These are phyloP conservation scores for Zymoseptoria passerinii DNA, from an alignment of 2,329 filamentous ascomycete genomes.

Conservation along the genomic window DNA sequence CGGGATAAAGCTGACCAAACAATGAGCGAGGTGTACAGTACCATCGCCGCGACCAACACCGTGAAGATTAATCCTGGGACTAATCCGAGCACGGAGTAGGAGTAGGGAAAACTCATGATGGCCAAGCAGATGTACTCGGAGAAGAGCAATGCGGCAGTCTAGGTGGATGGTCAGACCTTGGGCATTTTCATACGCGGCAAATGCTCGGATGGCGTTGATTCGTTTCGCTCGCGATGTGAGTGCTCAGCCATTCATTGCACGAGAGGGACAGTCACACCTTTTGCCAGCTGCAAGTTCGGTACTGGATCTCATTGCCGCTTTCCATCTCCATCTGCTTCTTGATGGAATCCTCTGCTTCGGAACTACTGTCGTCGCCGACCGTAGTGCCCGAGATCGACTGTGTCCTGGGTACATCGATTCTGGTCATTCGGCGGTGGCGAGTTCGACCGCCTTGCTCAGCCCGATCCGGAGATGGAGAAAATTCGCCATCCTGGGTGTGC, in stretches of 20 bases:
- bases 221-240: too few species aligned
- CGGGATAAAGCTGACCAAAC: conserved; percentile 43
- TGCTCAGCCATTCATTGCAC: neutral
- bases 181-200: neutral
- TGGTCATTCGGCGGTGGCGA: conserved; percentile 31
- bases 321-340: conserved; percentile 69
- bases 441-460: conserved; percentile 26
- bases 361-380: conserved; percentile 8
- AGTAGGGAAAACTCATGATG: conserved; percentile 95
- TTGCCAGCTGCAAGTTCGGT: conserved; percentile 87
- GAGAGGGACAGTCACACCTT: conserved; percentile 48
- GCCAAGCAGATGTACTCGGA: conserved; percentile 89
- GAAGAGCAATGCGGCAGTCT: conserved; percentile 83
- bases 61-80: conserved; percentile 82
- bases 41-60: conserved; percentile 64
- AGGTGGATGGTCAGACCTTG: conserved; percentile 8
- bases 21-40: conserved; percentile 72
- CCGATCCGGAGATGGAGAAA: conserved; percentile 16
- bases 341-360: conserved; percentile 35
- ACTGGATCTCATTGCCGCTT: conserved; percentile 72
- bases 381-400: conserved; percentile 27
- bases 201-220: too few species aligned
- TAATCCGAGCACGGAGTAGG: conserved; percentile 77
- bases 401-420: conserved; percentile 33
- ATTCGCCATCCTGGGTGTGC: conserved; percentile 18